phyloP scores from a whole-genome alignment of 768 basidiomycete species.

The Daedaleopsis nitida region DNA sequence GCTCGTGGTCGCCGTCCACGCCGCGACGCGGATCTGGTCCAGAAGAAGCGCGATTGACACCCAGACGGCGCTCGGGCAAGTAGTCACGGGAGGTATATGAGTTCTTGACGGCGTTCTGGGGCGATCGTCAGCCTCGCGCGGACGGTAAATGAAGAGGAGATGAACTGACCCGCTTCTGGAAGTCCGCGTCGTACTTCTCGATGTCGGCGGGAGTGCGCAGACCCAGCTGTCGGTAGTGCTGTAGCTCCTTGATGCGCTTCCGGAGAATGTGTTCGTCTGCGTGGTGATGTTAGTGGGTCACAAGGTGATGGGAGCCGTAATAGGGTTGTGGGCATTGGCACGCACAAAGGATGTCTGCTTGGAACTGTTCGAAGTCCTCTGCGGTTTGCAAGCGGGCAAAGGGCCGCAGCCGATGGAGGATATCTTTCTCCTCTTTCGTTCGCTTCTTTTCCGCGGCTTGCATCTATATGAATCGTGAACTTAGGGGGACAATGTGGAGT shows the following conservation, averaged over 20 bases:
- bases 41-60: slow-evolving; percentile 52
- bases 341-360: slow-evolving; percentile 89
- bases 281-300: not conserved
- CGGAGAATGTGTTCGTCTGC: slow-evolving; percentile 87
- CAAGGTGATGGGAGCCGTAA: not conserved
- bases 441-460: slow-evolving; percentile 91
- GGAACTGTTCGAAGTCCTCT: slow-evolving; percentile 87
- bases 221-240: slow-evolving; percentile 86
- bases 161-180: slow-evolving; percentile 66
- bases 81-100: slow-evolving; percentile 51
- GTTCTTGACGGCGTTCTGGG: slow-evolving; percentile 65
- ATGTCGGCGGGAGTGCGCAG: slow-evolving; percentile 85
- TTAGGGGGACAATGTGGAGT: slow-evolving; percentile 1
- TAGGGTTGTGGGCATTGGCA: slow-evolving; percentile 7
- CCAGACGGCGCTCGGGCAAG: slow-evolving; percentile 51
- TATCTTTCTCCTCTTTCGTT: slow-evolving; percentile 87
- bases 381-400: slow-evolving; percentile 91
- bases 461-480: slow-evolving; percentile 53
- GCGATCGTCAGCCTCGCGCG: slow-evolving; percentile 8
- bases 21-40: slow-evolving; percentile 56
- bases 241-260: slow-evolving; percentile 88
- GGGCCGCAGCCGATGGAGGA: slow-evolving; percentile 84
- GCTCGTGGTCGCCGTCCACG: slow-evolving; percentile 47
- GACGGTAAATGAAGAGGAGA: not conserved
- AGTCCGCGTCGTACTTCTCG: slow-evolving; percentile 83